These are phyloP conservation scores for Crithidia brevicula DNA, from an alignment of 208 protist species.

Conservation along the genomic window DNA sequence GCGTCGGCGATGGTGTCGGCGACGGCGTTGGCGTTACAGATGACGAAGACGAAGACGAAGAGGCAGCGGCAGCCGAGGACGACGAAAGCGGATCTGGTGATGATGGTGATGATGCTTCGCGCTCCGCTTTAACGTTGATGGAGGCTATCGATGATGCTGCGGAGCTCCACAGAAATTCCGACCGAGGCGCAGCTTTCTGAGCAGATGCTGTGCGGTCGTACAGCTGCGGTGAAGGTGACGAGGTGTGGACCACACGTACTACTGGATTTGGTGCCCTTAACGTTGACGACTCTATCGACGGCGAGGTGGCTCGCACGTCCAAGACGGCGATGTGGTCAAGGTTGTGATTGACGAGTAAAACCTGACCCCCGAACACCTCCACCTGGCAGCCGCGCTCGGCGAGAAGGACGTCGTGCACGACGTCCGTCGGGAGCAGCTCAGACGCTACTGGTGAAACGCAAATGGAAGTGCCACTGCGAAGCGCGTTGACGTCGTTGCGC, in stretches of 20 bases:
- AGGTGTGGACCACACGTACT: neutral
- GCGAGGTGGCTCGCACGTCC: slow-evolving; percentile 15
- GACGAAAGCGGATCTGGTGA: too few species aligned
- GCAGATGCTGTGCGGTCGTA: too few species aligned
- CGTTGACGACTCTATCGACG: too few species aligned
- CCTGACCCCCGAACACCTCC: slow-evolving; percentile 28
- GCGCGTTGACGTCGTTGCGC: neutral
- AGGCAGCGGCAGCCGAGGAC: too few species aligned
- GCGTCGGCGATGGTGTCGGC: neutral
- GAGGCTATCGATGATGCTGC: too few species aligned
- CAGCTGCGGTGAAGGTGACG: neutral
- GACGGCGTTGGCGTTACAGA: neutral
- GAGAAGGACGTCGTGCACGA: slow-evolving; percentile 23
- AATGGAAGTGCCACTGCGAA: neutral
- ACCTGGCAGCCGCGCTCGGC: slow-evolving; percentile 22
- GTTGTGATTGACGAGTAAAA: slow-evolving; percentile 31
- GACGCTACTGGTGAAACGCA: slow-evolving; percentile 14
- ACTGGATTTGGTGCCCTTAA: neutral
- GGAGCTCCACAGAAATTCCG: too few species aligned
- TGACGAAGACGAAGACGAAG: neutral
- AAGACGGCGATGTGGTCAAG: slow-evolving; percentile 18
- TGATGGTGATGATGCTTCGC: too few species aligned
- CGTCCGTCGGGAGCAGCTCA: slow-evolving; percentile 3
- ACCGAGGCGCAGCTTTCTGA: too few species aligned
- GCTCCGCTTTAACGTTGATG: too few species aligned